Evolutionary conservation across 306 rosid genomes (phyloP).

Genomic region (Trifolium repens): DNA sequence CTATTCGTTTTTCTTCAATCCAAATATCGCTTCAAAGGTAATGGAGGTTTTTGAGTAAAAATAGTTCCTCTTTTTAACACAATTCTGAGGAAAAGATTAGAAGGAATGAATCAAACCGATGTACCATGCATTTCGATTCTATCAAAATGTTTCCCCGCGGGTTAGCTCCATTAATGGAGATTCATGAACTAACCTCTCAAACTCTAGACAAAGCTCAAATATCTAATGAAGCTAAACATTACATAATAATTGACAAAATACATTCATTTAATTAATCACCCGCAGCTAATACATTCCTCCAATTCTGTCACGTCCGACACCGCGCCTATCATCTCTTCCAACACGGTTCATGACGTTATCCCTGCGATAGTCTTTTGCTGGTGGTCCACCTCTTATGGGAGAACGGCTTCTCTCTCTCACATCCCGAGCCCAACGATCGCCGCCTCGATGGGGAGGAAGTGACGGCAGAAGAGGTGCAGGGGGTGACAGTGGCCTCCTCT

Average conservation of each 20-base stretch:
- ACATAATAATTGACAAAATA: slow-evolving; percentile 15
- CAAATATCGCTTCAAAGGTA: too few relatives aligned
- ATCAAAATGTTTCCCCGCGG: slow-evolving; percentile 22
- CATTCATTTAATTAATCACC: slow-evolving; percentile 8
- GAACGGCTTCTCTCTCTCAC: slow-evolving; percentile 83
- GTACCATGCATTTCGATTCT: slow-evolving; percentile 24
- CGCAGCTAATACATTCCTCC: slow-evolving; percentile 65
- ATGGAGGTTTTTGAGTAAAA: neutral
- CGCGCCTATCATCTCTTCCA: slow-evolving; percentile 69
- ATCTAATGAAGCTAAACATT: slow-evolving; percentile 19
- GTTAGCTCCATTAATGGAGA: slow-evolving; percentile 8
- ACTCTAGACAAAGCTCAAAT: slow-evolving; percentile 30
- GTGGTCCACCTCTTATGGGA: slow-evolving; percentile 68
- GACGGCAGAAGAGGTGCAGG: slow-evolving; percentile 54
- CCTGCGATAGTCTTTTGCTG: slow-evolving; percentile 66
- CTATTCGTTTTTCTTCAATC: too few relatives aligned
- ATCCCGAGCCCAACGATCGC: slow-evolving; percentile 54
- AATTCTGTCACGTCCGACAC: slow-evolving; percentile 63
- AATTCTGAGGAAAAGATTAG: neutral
- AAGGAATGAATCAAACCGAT: slow-evolving; percentile 9
- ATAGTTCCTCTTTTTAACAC: neutral
- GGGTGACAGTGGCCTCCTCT: slow-evolving; percentile 79
- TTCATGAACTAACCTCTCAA: slow-evolving; percentile 38
- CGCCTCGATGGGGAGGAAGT: slow-evolving; percentile 53
- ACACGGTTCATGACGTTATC: slow-evolving; percentile 55